These are phyloP conservation scores for Vigna trinervia DNA, from an alignment of 306 rosid genomes.

Conservation along the genomic window DNA sequence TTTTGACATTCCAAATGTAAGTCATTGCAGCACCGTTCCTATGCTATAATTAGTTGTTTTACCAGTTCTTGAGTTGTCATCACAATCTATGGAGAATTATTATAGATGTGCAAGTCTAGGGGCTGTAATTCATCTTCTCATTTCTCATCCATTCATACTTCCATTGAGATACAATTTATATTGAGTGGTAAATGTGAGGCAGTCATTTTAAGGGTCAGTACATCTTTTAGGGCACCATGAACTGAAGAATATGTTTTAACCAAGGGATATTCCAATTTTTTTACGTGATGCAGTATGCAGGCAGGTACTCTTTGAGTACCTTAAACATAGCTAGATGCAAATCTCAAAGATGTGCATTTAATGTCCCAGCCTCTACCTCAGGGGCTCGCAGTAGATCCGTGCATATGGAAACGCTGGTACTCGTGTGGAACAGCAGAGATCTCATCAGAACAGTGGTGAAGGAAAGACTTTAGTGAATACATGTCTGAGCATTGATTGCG, in stretches of 20 bases:
- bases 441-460: constrained; percentile 63
- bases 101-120: not conserved
- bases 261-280: constrained; percentile 37
- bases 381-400: constrained; percentile 50
- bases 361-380: constrained; percentile 38
- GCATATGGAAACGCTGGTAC: constrained; percentile 70
- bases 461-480: constrained; percentile 60
- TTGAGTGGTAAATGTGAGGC: constrained; percentile 10
- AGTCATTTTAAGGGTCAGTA: not conserved
- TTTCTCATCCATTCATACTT: constrained; percentile 24
- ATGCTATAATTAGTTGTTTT: constrained; percentile 6
- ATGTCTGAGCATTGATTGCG: not conserved
- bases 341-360: constrained; percentile 46
- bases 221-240: constrained; percentile 15
- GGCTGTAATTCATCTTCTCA: not conserved
- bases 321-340: constrained; percentile 79
- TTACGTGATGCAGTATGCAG: constrained; percentile 49
- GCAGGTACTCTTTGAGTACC: constrained; percentile 52
- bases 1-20: constrained; percentile 76
- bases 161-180: constrained; percentile 5
- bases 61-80: constrained; percentile 29
- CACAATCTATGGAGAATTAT: constrained; percentile 22
- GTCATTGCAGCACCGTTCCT: constrained; percentile 40
- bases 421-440: constrained; percentile 65
- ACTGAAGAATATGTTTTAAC: constrained; percentile 9